Conservation (phyloP, 371 early-diverging fungal species). For the Haplosporangium sp. region DNA sequence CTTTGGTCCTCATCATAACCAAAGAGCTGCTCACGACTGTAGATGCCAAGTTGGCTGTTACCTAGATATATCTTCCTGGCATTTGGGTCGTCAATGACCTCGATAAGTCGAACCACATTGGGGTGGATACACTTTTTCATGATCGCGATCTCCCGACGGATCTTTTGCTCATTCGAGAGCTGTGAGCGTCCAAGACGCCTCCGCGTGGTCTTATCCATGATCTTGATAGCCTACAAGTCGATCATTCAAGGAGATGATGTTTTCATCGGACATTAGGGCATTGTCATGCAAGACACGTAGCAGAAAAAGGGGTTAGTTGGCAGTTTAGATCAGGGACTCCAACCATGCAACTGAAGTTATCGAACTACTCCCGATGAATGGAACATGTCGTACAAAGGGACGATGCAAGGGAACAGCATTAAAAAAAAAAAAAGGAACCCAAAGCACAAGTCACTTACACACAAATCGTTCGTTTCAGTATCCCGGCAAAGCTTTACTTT, state of each 20-base stretch:
- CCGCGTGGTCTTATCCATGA: constrained; percentile 81
- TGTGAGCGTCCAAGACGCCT: constrained; percentile 71
- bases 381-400: neutral
- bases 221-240: constrained; percentile 79
- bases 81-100: constrained; percentile 94
- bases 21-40: neutral
- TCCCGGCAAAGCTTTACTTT: constrained; percentile 92
- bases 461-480: constrained; percentile 75
- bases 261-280: too few species aligned
- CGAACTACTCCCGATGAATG: neutral
- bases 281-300: neutral
- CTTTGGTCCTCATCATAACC: neutral
- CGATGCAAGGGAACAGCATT: neutral
- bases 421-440: too few species aligned
- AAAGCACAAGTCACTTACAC: constrained; percentile 67
- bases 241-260: too few species aligned
- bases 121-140: constrained; percentile 95
- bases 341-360: too few species aligned
- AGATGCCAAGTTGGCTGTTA: constrained; percentile 31
- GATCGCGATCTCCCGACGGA: constrained; percentile 94
- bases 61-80: constrained; percentile 91
- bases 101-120: constrained; percentile 88
- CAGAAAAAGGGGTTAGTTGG: too few species aligned
- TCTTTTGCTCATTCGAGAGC: constrained; percentile 84
- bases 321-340: constrained; percentile 7